Base-by-base conservation (phyloP, 352 stramenopile species). In the Phytophthora agathidicida region DNA sequence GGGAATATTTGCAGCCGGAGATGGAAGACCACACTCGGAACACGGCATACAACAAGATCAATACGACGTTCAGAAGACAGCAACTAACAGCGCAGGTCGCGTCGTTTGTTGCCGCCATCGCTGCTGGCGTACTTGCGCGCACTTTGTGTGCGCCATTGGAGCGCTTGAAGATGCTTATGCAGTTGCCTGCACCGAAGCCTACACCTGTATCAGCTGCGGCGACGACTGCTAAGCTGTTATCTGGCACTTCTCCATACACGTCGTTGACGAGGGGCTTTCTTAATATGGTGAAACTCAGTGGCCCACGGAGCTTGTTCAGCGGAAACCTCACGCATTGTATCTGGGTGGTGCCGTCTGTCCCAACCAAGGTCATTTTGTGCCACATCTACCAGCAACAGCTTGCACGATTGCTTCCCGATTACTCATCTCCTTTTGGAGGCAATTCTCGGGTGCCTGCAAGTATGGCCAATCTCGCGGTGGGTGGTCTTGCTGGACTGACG, bases 141-240 rank as follows among this genome's bases (percentile, higher is more conserved):
- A 91, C 84, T 7, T 74, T 70, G 8, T 88, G 73, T 49, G 86
- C 86, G 4, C 86, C 86, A 9, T 58, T 96, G 3, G 86, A 96
- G 52, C 76, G 86, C 0, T 47, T 96, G 8, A 96, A 96, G 45
- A 92, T 96, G 23, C 54, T 94, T 8, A 91, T 90, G 70, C 86
- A 96, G 51, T 53, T 88, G 6, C 42, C 71, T 14, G 57, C 62
- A 1, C 65, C 61, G 3, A 75, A 65, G 7, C 74, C 75, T 3
- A 67, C 31, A 24, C 26, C 35, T 32, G 16, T 53, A 2, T 24
- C 44, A 32, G 9, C 59, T 39, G 30, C 46, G 8, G 22, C 19
- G 2, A 38, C 47, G 22, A 28, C 55, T 9, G 23, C 37, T 5
- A 59, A 43, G 16, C 43, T 58, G 10, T 45, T 67, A 7, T 38